Conservation (phyloP, 2,329 filamentous ascomycete species). For the Ophiostoma ulmi region DNA sequence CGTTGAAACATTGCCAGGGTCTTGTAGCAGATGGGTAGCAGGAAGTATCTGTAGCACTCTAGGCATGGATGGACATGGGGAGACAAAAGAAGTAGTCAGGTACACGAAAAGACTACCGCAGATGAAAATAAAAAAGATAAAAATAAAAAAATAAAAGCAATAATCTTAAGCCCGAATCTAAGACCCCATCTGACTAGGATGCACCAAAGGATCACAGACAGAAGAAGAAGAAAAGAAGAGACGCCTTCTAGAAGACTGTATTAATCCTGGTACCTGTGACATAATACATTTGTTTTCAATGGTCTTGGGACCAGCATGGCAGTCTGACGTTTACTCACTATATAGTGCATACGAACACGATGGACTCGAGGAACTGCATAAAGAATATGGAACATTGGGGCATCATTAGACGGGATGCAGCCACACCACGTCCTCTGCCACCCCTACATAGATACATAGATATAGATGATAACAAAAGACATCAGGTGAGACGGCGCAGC, state of each 20-base stretch:
- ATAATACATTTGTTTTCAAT: neutral
- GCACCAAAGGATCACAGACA: neutral
- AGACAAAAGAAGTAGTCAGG: neutral
- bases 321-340: neutral
- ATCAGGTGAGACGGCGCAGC: neutral
- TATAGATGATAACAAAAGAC: neutral
- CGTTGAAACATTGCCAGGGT: slow-evolving; percentile 5
- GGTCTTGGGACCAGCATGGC: neutral
- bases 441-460: neutral
- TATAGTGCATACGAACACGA: neutral
- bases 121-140: neutral
- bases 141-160: neutral
- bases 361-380: neutral
- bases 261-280: neutral
- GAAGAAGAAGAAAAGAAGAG: slow-evolving; percentile 3
- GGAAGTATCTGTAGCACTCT: too few relatives aligned
- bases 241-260: slow-evolving; percentile 2
- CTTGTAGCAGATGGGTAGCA: neutral
- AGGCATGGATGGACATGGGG: too few relatives aligned
- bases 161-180: slow-evolving; percentile 2
- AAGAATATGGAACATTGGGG: neutral
- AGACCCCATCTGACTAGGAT: slow-evolving; percentile 11
- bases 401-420: neutral
- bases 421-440: neutral
- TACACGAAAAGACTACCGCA: neutral